Evolutionary conservation across 2,329 filamentous ascomycete genomes (phyloP), one percentile per base, ranked within the genome.

Genomic region (Cephalotrichum gorgonifer): DNA sequence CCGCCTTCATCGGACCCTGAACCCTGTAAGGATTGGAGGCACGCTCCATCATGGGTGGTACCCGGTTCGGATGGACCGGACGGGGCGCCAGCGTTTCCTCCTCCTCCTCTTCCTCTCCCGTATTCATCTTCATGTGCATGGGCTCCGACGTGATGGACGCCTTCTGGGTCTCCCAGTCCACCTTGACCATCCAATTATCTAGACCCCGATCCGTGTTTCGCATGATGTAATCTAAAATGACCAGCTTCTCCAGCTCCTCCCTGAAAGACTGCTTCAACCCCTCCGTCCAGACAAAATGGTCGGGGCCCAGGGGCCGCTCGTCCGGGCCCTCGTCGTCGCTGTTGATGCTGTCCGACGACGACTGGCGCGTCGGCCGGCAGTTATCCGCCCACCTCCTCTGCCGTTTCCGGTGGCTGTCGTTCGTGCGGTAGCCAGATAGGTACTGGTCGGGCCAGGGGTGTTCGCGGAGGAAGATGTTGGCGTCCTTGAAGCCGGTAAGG

Each of bases 131-230:
- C 73, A 94, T 65, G 26, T 78, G 76, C 42, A 78, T 70, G 11
- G 90, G 88, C 52, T 96, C 89, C 1, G 88, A 88, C 15, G 85
- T 83, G 55, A 98, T 88, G 7, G 86, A 88, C 12, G 93, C 91
- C 58, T 85, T 79, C 59, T 93, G 81, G 3, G 78, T 82, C 57
- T 88, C 79, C 75, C 83, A 88, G 64, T 98, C 90, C 28, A 98
- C 87, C 64, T 88, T 93, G 62, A 98, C 89, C 93, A 98, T 98
- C 93, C 93, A 98, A 59, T 98, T 98, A 64, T 98, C 93, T 50
- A 96, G 73, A 2, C 93, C 93, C 67, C 93, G 80, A 64, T 98
- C 93, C 2, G 93, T 98, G 62, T 98, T 98, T 51, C 93, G 81
- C 93, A 98, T 98, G 54, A 98, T 95, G 63, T 98, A 98, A 67